Evolutionary conservation across 352 stramenopile genomes (phyloP), one percentile per base, ranked within the genome.

Genomic region (Phytophthora crassamura): DNA sequence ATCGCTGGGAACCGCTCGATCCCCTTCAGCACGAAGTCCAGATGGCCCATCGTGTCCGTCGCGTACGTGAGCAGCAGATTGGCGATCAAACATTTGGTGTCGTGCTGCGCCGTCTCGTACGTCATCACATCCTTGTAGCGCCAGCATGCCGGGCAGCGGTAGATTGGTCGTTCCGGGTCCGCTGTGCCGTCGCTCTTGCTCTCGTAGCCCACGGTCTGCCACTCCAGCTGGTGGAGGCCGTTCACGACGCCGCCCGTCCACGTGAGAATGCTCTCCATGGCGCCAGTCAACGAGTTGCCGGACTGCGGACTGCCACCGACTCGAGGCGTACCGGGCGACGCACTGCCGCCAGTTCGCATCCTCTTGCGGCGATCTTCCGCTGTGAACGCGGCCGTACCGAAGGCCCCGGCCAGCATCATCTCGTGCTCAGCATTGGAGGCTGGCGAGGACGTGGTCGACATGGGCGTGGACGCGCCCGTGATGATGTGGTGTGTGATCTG

Each of bases 71-170:
- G 74, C 49, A 94, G 55, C 12, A 94, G 62, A 63, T 94, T 94
- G 7, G 86, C 86, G 34, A 95, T 93, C 46, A 93, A 42, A 36
- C 86, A 95, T 74, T 93, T 93, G 20, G 78, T 85, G 51, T 95
- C 86, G 65, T 95, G 86, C 36, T 93, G 83, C 7, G 86, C 84
- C 16, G 81, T 89, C 18, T 95, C 84, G 51, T 90, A 93, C 11
- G 86, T 93, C 81, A 95, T 91, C 43, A 87, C 75, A 49, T 92
- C 83, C 58, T 95, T 93, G 77, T 93, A 93, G 40, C 84, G 73
- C 84, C 84, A 93, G 64, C 86, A 95, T 0, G 86, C 83, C 2
- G 86, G 86, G 52, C 86, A 95, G 0, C 86, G 86, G 40, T 93
- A 95, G 47, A 95, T 93, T 9, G 84, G 81, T 30, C 84, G 78